Evolutionary conservation across 2,329 filamentous ascomycete species (phyloP).

Genomic region (Cladophialophora carrionii): DNA sequence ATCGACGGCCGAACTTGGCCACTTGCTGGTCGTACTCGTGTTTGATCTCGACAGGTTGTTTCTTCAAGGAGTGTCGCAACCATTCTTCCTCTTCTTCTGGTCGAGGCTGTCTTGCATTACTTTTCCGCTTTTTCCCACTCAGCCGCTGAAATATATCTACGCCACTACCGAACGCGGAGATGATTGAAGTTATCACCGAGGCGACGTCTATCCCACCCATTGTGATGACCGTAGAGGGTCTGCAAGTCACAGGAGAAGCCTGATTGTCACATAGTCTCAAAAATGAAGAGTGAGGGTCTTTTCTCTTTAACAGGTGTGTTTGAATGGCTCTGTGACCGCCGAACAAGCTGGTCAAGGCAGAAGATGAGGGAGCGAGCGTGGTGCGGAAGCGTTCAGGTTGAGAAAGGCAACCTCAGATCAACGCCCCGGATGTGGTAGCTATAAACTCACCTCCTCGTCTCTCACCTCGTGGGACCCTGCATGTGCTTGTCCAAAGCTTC

Average conservation of each 20-base stretch:
- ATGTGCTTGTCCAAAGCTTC: conserved; percentile 21
- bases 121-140: conserved; percentile 32
- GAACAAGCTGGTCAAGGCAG: background rate
- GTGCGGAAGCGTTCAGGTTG: conserved; percentile 10
- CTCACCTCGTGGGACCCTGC: conserved; percentile 18
- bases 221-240: conserved; percentile 1
- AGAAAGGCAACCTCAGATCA: conserved; percentile 21
- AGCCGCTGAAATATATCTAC: conserved; percentile 35
- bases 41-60: conserved; percentile 34
- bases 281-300: background rate
- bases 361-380: background rate
- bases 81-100: conserved; percentile 36
- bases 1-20: conserved; percentile 33
- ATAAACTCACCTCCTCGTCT: conserved; percentile 10
- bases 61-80: conserved; percentile 32
- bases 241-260: background rate
- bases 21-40: conserved; percentile 34
- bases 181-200: conserved; percentile 36
- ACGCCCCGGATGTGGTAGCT: conserved; percentile 4
- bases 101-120: conserved; percentile 26
- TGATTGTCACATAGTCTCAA: background rate
- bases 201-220: conserved; percentile 36
- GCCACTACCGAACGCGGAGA: conserved; percentile 37
- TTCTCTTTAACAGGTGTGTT: background rate
- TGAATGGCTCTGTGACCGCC: background rate